A percentile compares a stretch with the other conserved stretches of the same genome.
Conservation (phyloP, 352 stramenopile species). For the Blastocystis sp. region DNA sequence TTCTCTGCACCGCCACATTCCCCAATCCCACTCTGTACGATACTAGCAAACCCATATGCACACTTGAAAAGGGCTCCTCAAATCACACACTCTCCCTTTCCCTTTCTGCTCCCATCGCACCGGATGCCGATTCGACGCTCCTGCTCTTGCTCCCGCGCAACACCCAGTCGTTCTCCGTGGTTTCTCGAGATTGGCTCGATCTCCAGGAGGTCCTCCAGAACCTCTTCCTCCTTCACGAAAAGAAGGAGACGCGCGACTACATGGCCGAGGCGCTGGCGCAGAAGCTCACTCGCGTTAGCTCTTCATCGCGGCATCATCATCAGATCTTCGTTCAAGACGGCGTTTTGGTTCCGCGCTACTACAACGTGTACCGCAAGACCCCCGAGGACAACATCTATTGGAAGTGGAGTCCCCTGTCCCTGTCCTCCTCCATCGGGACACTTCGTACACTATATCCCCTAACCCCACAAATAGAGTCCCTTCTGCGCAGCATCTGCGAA, state of each 20-base stretch:
- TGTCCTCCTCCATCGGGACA: conserved; percentile 5
- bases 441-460: background rate
- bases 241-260: background rate
- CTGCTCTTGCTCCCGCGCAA: conserved; percentile 23
- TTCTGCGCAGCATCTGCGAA: conserved; percentile 14
- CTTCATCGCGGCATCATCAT: background rate
- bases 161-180: background rate
- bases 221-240: background rate
- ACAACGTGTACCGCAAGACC: conserved; percentile 42
- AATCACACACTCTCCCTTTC: background rate
- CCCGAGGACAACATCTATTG: conserved; percentile 54
- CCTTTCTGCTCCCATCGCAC: background rate
- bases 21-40: background rate
- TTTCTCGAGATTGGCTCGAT: conserved; percentile 18
- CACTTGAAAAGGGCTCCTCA: background rate
- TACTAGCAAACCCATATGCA: background rate
- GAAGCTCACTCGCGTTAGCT: conserved; percentile 44
- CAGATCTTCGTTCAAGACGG: conserved; percentile 61
- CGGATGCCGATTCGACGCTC: background rate
- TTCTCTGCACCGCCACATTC: background rate
- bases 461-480: conserved; percentile 11
- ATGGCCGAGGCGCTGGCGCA: conserved; percentile 37
- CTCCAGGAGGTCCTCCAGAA: conserved; percentile 41
- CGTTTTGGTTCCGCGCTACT: conserved; percentile 55
- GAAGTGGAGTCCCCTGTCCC: conserved; percentile 34